phyloP scores from a whole-genome alignment of 192 early-diverging fungal species.

The Linderina pennispora region DNA sequence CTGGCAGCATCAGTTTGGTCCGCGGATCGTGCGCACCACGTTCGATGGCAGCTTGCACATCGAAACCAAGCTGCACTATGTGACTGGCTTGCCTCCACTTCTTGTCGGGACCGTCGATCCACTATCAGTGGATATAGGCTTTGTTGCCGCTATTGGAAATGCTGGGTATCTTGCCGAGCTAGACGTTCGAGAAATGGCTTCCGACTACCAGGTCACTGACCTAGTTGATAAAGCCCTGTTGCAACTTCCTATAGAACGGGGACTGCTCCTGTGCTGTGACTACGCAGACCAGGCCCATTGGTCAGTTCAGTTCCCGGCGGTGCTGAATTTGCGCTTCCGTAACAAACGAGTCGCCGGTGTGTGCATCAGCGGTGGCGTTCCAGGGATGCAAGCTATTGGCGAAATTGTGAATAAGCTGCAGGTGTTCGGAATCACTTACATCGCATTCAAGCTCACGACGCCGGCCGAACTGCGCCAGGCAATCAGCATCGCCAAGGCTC shows the following conservation, averaged over 20 bases:
- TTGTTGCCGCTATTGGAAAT: constrained; percentile 76
- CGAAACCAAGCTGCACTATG: constrained; percentile 74
- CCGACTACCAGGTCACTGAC: constrained; percentile 82
- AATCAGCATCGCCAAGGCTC: constrained; percentile 68
- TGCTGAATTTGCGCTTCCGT: constrained; percentile 68
- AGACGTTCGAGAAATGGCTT: no score
- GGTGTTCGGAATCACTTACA: constrained; percentile 65
- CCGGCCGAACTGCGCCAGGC: constrained; percentile 74
- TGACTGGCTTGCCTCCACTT: constrained; percentile 75
- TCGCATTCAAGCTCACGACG: constrained; percentile 81
- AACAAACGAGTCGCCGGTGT: constrained; percentile 84
- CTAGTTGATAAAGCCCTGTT: constrained; percentile 66
- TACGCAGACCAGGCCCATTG: constrained; percentile 82
- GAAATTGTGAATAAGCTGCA: constrained; percentile 69
- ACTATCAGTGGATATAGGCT: constrained; percentile 66
- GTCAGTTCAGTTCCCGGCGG: constrained; percentile 68
- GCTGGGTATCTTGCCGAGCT: constrained; percentile 81
- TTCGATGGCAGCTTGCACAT: constrained; percentile 57
- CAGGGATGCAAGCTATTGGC: constrained; percentile 70
- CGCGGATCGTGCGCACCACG: constrained; percentile 60
- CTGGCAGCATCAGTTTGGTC: constrained; percentile 76
- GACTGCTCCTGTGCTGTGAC: no score
- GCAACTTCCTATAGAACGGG: constrained; percentile 77
- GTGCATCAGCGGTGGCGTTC: constrained; percentile 80
- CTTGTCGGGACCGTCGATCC: constrained; percentile 90